phyloP scores from a whole-genome alignment of 1,139 yeast genomes.

The Yamadazyma friedrichii region DNA sequence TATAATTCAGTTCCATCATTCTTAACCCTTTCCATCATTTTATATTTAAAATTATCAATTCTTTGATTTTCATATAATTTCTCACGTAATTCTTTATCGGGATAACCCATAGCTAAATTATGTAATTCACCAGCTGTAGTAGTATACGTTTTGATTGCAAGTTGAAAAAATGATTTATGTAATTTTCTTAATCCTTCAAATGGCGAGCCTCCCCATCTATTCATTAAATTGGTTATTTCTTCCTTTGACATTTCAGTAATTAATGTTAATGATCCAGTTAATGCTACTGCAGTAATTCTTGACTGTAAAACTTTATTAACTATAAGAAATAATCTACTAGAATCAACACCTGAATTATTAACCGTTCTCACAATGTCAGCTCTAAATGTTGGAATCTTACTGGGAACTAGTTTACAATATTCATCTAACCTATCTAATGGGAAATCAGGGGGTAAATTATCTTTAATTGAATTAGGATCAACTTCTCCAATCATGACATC shows the following conservation, averaged over 20 bases:
- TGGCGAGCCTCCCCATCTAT: conserved; percentile 41
- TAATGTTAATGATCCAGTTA: conserved; percentile 35
- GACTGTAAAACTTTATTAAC: conserved; percentile 29
- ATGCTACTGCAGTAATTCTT: conserved; percentile 33
- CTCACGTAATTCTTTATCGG: conserved; percentile 31
- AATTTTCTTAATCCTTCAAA: conserved; percentile 28
- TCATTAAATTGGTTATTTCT: conserved; percentile 29
- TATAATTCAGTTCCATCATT: conserved; percentile 31
- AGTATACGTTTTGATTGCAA: conserved; percentile 25
- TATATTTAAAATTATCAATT: conserved; percentile 28
- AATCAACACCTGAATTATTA: conserved; percentile 16
- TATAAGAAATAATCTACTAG: conserved; percentile 24
- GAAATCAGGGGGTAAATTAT: conserved; percentile 26
- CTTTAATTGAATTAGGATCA: conserved; percentile 27
- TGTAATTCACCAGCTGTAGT: conserved; percentile 34
- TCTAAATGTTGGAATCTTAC: conserved; percentile 28
- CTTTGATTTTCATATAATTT: conserved; percentile 26
- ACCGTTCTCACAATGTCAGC: conserved; percentile 19
- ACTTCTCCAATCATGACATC: conserved; percentile 40
- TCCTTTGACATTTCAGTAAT: conserved; percentile 36
- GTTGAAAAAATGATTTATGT: conserved; percentile 24
- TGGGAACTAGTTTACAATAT: conserved; percentile 32
- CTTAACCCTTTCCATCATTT: conserved; percentile 33
- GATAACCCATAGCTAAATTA: conserved; percentile 33
- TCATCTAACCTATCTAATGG: conserved; percentile 32